Conservation (phyloP, 23 red algal species). For the Gracilariopsis chorda region DNA sequence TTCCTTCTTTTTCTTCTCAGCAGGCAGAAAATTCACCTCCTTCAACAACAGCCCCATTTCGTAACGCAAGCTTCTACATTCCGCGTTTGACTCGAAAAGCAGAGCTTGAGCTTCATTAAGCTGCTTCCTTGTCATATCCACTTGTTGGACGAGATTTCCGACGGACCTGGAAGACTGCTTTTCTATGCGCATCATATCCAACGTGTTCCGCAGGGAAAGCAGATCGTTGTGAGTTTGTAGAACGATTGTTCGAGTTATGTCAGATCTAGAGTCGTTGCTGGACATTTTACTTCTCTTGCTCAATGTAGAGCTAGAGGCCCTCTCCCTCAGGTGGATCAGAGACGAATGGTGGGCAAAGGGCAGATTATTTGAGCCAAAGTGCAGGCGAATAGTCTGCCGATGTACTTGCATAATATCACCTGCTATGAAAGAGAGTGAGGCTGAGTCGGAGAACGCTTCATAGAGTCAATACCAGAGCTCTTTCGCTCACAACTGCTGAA, state of each 20-base stretch:
- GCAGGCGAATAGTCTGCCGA: too few relatives aligned
- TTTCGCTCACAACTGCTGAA: too few relatives aligned
- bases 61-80: not conserved
- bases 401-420: too few relatives aligned
- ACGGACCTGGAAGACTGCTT: not conserved
- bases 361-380: too few relatives aligned
- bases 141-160: not conserved
- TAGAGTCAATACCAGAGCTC: too few relatives aligned
- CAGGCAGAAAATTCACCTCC: not conserved
- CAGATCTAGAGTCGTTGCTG: not conserved
- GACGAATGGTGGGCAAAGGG: too few relatives aligned
- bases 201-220: not conserved
- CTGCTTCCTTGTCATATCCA: not conserved
- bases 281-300: not conserved
- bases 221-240: not conserved
- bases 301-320: not conserved
- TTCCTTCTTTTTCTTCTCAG: not conserved
- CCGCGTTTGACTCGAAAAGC: not conserved
- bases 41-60: not conserved
- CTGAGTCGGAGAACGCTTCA: too few relatives aligned
- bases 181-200: conserved; percentile 1
- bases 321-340: too few relatives aligned
- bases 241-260: not conserved
- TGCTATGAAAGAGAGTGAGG: too few relatives aligned
- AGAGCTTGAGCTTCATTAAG: not conserved